Evolutionary conservation across 2,329 filamentous ascomycete genomes (phyloP).

Genomic region (Neonectria coccinea): DNA sequence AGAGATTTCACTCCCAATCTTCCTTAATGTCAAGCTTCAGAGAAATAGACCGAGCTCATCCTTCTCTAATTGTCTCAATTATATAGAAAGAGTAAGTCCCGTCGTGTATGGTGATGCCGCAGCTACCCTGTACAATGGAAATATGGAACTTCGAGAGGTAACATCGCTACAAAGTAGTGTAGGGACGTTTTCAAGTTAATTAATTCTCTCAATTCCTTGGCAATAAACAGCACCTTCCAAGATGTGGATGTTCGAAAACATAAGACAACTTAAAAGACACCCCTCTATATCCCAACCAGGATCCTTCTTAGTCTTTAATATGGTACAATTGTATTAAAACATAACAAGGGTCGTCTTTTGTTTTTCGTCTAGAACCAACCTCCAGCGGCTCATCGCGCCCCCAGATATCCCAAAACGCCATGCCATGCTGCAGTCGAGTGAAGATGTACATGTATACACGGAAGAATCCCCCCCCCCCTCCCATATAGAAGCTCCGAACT

Average conservation of each 20-base stretch:
- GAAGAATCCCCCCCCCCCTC: conserved; percentile 34
- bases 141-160: background rate
- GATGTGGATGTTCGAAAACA: background rate
- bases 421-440: conserved; percentile 67
- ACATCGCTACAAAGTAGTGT: background rate
- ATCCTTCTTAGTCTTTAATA: conserved; percentile 26
- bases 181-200: too few species aligned
- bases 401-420: conserved; percentile 57
- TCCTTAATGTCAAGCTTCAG: too few species aligned
- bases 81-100: background rate
- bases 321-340: conserved; percentile 48
- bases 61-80: background rate
- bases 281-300: background rate
- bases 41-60: too few species aligned
- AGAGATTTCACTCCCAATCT: too few species aligned
- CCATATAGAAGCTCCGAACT: conserved; percentile 31
- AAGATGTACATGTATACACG: conserved; percentile 62
- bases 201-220: too few species aligned
- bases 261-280: background rate
- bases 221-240: too few species aligned
- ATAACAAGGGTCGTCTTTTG: conserved; percentile 46
- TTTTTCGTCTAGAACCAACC: conserved; percentile 48
- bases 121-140: background rate
- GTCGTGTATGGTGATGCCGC: background rate
- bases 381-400: conserved; percentile 47